These are phyloP conservation scores for Elsinoe arachidis DNA, from an alignment of 2,329 filamentous ascomycete species.

Conservation along the genomic window DNA sequence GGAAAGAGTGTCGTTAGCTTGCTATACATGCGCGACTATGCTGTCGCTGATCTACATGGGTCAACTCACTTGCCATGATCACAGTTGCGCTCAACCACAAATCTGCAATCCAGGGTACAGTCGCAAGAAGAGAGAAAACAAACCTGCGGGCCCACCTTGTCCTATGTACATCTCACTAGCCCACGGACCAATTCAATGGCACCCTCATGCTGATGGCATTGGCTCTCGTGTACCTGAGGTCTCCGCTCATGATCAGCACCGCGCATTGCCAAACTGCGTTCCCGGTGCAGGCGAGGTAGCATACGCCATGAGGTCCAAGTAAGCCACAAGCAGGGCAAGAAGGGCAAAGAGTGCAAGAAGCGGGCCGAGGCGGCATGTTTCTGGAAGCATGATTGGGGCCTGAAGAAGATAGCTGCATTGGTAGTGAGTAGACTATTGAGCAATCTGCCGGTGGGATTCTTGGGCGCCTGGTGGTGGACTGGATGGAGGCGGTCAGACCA, in stretches of 20 bases:
- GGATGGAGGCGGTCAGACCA: slow-evolving; percentile 2
- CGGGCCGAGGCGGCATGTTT: slow-evolving; percentile 7
- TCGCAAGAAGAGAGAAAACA: background rate
- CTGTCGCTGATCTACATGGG: background rate
- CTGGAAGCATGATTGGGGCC: slow-evolving; percentile 10
- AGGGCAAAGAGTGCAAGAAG: background rate
- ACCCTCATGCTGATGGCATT: slow-evolving; percentile 6
- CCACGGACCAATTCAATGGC: slow-evolving; percentile 5
- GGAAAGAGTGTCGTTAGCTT: background rate
- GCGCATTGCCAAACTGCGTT: slow-evolving; percentile 1
- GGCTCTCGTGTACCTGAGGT: slow-evolving; percentile 3
- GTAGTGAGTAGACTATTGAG: slow-evolving; percentile 11
- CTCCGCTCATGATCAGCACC: slow-evolving; percentile 1
- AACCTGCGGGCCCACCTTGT: slow-evolving; percentile 4
- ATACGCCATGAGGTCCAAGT: slow-evolving; percentile 3
- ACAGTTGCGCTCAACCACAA: background rate
- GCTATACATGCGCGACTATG: background rate
- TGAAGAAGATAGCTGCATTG: background rate
- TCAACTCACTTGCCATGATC: background rate
- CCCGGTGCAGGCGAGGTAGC: slow-evolving; percentile 1
- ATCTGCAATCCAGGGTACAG: background rate
- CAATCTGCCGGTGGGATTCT: slow-evolving; percentile 4
- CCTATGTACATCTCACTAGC: slow-evolving; percentile 8
- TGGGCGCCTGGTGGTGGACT: slow-evolving; percentile 4
- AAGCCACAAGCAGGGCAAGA: slow-evolving; percentile 6